phyloP scores from a whole-genome alignment of 306 rosid species.

The Gillenia trifoliata region DNA sequence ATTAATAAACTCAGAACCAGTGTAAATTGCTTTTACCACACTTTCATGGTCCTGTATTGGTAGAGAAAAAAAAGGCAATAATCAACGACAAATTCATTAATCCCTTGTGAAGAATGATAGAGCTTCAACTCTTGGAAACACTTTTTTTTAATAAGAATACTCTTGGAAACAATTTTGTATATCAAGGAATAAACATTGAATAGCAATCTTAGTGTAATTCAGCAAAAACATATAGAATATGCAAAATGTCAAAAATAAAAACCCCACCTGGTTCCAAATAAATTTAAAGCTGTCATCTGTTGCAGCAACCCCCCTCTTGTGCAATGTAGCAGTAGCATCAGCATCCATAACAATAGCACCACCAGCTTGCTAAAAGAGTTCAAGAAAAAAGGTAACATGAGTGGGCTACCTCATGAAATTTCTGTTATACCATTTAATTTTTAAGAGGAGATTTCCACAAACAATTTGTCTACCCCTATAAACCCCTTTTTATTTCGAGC shows the following conservation, averaged over 20 bases:
- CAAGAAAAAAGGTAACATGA: neutral
- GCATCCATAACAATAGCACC: conserved; percentile 90
- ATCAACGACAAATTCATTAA: neutral
- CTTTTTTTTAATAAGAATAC: neutral
- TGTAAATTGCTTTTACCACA: conserved; percentile 75
- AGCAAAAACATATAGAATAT: neutral
- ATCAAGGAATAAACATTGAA: neutral
- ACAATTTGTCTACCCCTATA: neutral
- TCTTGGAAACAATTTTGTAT: neutral
- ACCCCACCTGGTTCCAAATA: conserved; percentile 63
- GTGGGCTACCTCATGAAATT: neutral
- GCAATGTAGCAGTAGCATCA: conserved; percentile 83
- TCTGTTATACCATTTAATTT: neutral
- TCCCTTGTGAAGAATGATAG: neutral
- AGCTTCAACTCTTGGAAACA: neutral
- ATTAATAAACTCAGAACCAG: conserved; percentile 69
- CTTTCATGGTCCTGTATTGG: conserved; percentile 68
- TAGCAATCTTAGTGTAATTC: neutral
- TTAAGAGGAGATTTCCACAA: neutral
- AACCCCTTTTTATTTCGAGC: neutral
- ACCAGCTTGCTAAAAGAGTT: conserved; percentile 74
- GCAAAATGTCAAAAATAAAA: neutral
- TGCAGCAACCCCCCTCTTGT: conserved; percentile 56
- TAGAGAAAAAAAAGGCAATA: conserved; percentile 9
- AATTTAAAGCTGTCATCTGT: conserved; percentile 88